Evolutionary conservation across 208 protist genomes (phyloP), one percentile per base, ranked within the genome.

Genomic region (Leishmania mexicana): DNA sequence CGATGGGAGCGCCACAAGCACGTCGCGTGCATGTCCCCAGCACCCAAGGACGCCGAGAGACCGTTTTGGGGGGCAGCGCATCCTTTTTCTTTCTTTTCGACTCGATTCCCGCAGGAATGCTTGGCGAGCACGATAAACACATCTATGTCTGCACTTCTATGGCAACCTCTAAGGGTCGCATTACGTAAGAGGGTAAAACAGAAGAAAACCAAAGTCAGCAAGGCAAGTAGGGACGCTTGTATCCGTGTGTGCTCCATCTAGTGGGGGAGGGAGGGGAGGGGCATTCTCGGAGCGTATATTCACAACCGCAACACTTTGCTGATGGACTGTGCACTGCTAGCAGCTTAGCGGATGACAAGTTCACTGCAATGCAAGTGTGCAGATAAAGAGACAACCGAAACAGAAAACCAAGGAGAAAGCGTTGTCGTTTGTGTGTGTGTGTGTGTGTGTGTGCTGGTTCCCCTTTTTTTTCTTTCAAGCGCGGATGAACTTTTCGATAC

Each of bases 401-500:
- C 81, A 53, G n/a, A 81, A 65, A 80, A 77, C 72, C n/a, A 47
- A 0, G 73, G 35, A 13, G 13, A 57, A 75, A 11, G n/a, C 19
- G 24, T 45, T 5, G 40, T 62, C 78, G 51, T 4, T 24, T 21
- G 0, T 54, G 3, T 54, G 42, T 3, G 53, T 21, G 3, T 54
- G 42, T 3, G 53, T 21, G 42, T 45, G 6, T 51, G 51, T 31
- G 45, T n/a, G 75, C 21, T 51, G 21, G 38, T 4, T n/a, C 67
- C 67, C 21, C 42, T 73, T 73, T 28, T 28, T 57, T 40, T 10
- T 13, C 24, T 24, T 40, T 57, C 47, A 75, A 35, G 58, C 15
- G 47, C 71, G 4, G 62, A 90, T 60, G 15, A 94, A 83, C 45
- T 71, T 79, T 17, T 74, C 65, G 49, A 94, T 67, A 21, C 77